Evolutionary conservation across 768 basidiomycete genomes (phyloP), one percentile per base, ranked within the genome.

Genomic region (Harrya chromipes): DNA sequence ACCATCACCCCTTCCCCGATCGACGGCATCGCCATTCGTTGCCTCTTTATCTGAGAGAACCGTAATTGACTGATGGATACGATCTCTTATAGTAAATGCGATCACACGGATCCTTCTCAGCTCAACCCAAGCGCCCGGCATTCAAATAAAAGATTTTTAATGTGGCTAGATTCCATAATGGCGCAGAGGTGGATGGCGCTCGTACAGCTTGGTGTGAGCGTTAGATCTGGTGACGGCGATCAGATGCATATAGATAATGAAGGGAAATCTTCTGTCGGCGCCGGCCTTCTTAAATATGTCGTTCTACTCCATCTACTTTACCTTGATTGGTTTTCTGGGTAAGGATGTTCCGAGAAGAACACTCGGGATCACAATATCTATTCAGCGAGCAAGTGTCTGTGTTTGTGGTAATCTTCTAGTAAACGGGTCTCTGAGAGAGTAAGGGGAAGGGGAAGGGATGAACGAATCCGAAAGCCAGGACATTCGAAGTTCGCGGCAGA

Each of bases 41-140:
- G 27, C 35, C 50, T 39, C 40, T 35, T 14, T 29, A 42, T 35
- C 48, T 16, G 31, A 42, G 43, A 9, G 31, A 27, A 34, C 44
- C 24, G 47, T 41, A 40, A 36, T 42, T 50, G 39, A 53, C 51
- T 59, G 47, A 66, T 26, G 42, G 41, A 31, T 16, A 35, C 21
- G 41, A 11, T 35, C 10, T 34, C 33, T 31, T 43, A 11, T 27
- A 90, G 88, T 83, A 44, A 90, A 85, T 33, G 74, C 83, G 9
- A 90, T 97, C 61, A 77, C 73, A n/a, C 84, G 83, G 56, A 87
- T 94, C 20, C 76, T 90, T 60, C 79, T 97, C 35, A 94, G 90
- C 66, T 88, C 92, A 21, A 80, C 80, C 24, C 85, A 86, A 58
- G 91, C 91, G 16, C 94, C 93, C n/a, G 87, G 89, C 14, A 94